phyloP scores from a whole-genome alignment of 352 stramenopile genomes.

The Pythium brachiatum region DNA sequence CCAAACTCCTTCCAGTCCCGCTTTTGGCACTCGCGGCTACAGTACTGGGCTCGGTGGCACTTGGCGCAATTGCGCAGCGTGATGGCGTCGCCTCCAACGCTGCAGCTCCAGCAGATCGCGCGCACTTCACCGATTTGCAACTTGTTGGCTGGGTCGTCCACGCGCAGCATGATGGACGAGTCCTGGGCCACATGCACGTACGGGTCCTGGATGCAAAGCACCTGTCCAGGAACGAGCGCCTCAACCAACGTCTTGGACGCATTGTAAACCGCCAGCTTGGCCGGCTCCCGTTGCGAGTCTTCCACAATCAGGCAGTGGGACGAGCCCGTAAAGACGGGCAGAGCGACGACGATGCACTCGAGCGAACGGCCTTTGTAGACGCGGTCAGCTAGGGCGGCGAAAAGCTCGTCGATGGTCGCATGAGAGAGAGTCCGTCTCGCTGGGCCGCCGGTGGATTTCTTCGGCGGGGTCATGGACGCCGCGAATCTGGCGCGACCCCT shows the following conservation, averaged over 20 bases:
- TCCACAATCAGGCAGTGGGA: conserved; percentile 2
- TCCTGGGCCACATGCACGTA: conserved; percentile 5
- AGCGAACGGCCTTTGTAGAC: conserved; percentile 1
- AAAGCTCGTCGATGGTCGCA: conserved; percentile 9
- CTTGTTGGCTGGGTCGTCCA: neutral
- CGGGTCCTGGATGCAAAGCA: neutral
- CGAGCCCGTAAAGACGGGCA: neutral
- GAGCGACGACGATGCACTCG: conserved; percentile 10
- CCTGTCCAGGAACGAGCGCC: conserved; percentile 2
- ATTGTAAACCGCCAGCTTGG: conserved; percentile 4
- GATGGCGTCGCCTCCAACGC: neutral
- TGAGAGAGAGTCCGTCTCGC: neutral
- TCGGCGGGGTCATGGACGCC: neutral
- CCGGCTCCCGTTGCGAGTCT: conserved; percentile 9
- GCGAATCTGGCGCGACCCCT: neutral
- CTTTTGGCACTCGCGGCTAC: conserved; percentile 17
- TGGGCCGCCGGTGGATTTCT: neutral
- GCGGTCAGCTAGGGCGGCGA: neutral
- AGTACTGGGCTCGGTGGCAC: conserved; percentile 14
- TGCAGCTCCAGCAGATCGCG: conserved; percentile 12
- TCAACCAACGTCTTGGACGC: neutral
- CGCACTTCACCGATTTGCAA: neutral
- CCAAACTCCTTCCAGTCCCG: conserved; percentile 11
- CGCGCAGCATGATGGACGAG: conserved; percentile 4
- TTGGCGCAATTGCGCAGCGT: neutral